Base-by-base conservation (phyloP, 2,329 filamentous ascomycete genomes). In the Colletotrichum sublineola region DNA sequence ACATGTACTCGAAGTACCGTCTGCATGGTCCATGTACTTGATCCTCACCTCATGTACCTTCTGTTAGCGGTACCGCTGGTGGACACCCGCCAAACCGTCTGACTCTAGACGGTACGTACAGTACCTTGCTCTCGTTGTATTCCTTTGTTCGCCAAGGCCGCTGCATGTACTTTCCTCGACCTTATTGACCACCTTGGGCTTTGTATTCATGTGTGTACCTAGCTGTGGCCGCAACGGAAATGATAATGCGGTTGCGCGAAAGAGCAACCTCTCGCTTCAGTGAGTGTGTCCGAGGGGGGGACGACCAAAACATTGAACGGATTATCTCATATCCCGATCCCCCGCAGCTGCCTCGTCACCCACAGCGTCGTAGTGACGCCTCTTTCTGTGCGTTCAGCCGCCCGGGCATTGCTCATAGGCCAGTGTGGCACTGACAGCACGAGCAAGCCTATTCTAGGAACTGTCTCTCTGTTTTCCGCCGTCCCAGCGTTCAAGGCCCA, bases 91-190 rank as follows among this genome's bases (percentile, higher is more conserved):
- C 53, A 69, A 38, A 68, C 68, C 42, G 61, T 72, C 60, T 44
- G 66, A 68, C 65, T 58, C 67, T 31, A 18, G n/a, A 46, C 53
- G 69, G 69, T 72, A 72, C 69, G 69, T 72, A 72, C 53, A 72
- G 69, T 56, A 72, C 69, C 50, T 68, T 29, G 15, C 29, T 62
- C 12, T 58, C 24, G 15, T 38, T 29, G 44, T 44, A 52, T 68
- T 68, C 57, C 60, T 67, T 24, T 50, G 48, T 24, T 48, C 9
- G 46, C 20, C 57, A n/a, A 36, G n/a, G 40, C 44, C 20, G 14
- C 33, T 52, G 33, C 50, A 68, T 58, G 65, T 68, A 64, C 58
- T 29, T 46, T 55, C 46, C 5, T 14, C 8, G 63, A 31, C 15
- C 2, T 40, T 1, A 8, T 53, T 11, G 24, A 48, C 18, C 12